Conservation (phyloP, 75 land plant genomes). For the Pseudotsuga menziesii region DNA sequence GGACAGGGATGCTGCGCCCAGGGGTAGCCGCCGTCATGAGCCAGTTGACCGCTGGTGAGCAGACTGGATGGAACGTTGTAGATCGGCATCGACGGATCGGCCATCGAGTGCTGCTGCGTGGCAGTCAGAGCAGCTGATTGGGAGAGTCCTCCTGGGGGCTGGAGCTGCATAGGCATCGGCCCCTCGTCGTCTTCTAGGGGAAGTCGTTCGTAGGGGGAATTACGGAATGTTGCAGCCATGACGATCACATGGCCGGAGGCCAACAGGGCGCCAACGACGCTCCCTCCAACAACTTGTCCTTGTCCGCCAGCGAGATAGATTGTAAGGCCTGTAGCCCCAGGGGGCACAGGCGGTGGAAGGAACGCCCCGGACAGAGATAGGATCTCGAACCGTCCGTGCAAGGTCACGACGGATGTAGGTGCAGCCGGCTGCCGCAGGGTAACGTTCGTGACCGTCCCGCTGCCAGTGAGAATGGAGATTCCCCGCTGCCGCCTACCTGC, state of each 20-base stretch:
- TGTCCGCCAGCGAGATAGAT: conserved; percentile 34
- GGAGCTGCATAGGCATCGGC: not conserved
- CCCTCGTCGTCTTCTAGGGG: conserved; percentile 51
- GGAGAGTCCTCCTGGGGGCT: not conserved
- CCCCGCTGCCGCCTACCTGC: conserved; percentile 60
- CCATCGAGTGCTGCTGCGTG: not conserved
- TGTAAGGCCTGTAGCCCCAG: conserved; percentile 39
- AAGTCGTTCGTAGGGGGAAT: conserved; percentile 60
- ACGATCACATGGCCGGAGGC: conserved; percentile 52
- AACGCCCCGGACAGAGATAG: conserved; percentile 57
- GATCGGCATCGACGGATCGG: conserved; percentile 9
- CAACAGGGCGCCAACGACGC: conserved; percentile 34
- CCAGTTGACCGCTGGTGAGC: conserved; percentile 15
- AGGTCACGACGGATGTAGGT: conserved; percentile 61
- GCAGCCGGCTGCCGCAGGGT: conserved; percentile 76
- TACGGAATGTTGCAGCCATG: conserved; percentile 48
- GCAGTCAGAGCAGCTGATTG: not conserved
- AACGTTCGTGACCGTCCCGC: conserved; percentile 82
- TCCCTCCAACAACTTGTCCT: conserved; percentile 35
- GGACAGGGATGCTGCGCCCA: conserved; percentile 16
- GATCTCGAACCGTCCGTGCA: conserved; percentile 92
- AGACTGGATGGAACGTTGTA: conserved; percentile 2
- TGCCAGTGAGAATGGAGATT: conserved; percentile 63
- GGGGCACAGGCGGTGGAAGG: conserved; percentile 27
- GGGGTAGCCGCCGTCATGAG: conserved; percentile 17